Conservation (phyloP, 116 monocot species). For the Phalaenopsis hybrid region DNA sequence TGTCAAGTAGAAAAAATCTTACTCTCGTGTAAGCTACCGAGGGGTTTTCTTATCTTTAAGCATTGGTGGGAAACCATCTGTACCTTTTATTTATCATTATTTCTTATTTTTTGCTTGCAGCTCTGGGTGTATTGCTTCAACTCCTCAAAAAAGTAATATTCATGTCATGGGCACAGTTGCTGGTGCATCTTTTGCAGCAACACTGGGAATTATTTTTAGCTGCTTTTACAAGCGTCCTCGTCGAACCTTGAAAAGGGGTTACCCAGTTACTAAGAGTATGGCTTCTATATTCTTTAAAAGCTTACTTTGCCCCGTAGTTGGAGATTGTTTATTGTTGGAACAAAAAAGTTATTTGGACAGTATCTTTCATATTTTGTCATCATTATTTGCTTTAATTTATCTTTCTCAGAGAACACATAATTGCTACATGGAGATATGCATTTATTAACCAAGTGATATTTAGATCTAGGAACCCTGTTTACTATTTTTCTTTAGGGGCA, state of each 20-base stretch:
- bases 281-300: not conserved
- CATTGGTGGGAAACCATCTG: not conserved
- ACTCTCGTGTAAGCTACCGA: slow-evolving; percentile 15
- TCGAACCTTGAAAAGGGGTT: slow-evolving; percentile 11
- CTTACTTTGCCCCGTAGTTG: not conserved
- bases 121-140: slow-evolving; percentile 16
- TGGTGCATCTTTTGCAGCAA: slow-evolving; percentile 38
- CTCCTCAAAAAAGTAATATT: slow-evolving; percentile 6
- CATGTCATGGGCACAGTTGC: slow-evolving; percentile 28
- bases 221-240: slow-evolving; percentile 40
- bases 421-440: no score
- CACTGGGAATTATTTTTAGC: slow-evolving; percentile 36
- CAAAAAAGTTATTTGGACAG: not conserved
- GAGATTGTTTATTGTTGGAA: not conserved
- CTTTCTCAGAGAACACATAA: not conserved
- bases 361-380: not conserved
- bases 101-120: slow-evolving; percentile 11
- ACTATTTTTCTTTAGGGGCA: no score
- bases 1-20: slow-evolving; percentile 14
- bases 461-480: no score
- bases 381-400: not conserved
- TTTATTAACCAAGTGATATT: no score
- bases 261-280: slow-evolving; percentile 30
- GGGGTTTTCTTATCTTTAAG: not conserved
- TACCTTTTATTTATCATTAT: not conserved